Conservation (phyloP, 495 filamentous ascomycete genomes). For the Lasiosphaeris hirsuta region DNA sequence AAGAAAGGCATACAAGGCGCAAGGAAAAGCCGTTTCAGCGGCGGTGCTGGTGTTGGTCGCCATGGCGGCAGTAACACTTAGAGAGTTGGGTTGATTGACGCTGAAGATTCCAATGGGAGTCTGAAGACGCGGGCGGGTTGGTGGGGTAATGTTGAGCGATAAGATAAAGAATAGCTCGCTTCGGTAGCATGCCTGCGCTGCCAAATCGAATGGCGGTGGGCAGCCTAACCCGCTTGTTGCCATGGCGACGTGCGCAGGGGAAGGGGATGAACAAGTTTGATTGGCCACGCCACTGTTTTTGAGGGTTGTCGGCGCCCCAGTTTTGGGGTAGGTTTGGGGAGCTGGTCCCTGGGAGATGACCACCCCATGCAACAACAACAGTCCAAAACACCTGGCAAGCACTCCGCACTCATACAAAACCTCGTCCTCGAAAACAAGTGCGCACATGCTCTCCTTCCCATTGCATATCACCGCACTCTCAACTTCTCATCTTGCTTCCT, state of each 20-base stretch:
- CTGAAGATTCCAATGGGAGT: neutral
- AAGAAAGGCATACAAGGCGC: conserved; percentile 56
- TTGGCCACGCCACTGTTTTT: conserved; percentile 4
- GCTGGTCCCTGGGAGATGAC: conserved; percentile 13
- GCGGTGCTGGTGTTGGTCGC: conserved; percentile 7
- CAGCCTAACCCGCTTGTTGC: neutral
- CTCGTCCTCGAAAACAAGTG: neutral
- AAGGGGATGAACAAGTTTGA: too few species aligned
- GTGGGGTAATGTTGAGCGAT: conserved; percentile 9
- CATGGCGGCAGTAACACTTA: conserved; percentile 12
- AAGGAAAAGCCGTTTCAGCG: conserved; percentile 51
- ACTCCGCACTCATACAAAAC: conserved; percentile 14
- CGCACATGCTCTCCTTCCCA: conserved; percentile 25
- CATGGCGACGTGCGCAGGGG: conserved; percentile 2
- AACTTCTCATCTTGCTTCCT: conserved; percentile 2
- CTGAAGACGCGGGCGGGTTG: neutral
- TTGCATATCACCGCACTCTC: conserved; percentile 9
- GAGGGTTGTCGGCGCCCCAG: neutral
- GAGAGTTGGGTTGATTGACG: neutral
- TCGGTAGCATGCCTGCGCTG: neutral
- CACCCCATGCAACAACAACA: conserved; percentile 24
- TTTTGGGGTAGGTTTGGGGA: neutral
- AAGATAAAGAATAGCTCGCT: conserved; percentile 3
- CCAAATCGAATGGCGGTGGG: neutral
- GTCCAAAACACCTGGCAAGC: conserved; percentile 8